Base-by-base conservation (phyloP, 78 protist species). In the Dictyostelium purpureum region DNA sequence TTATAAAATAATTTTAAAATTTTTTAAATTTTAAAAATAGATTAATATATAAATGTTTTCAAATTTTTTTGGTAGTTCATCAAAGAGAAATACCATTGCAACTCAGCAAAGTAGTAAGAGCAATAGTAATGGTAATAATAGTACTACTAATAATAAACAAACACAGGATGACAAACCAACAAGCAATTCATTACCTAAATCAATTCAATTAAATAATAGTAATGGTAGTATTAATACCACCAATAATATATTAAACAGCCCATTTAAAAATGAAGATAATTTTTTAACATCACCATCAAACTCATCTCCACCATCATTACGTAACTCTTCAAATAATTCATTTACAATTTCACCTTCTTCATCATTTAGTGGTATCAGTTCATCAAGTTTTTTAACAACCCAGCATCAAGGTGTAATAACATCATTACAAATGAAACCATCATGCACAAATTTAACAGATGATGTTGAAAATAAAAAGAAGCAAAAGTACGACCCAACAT, bases 381-480 rank as follows among this genome's bases (percentile, higher is more conserved):
- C 1, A 35, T 37, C 74, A 37, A 28, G 6, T 35, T n/a, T n/a
- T n/a, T 35, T 9, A 18, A 2, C 16, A 6, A 10, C 0, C 3
- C 9, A 5, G 21, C 43, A 69, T 40, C 76, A 69, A 69, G 76
- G 76, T 69, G 76, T 63, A 5, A 69, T n/a, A 6, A 69, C 76
- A 69, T 35, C 76, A 40, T 35, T 42, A 35, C 56, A 69, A 40
- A 24, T 69, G 56, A 69, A 69, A 52, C 81, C 81, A 51, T 45
- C 61, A 10, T 47, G 61, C 35, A 43, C 92, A 19, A 85, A 51
- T 73, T 52, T 85, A 43, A 74, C 71, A 0, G 56, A 73, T 45
- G 82, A 70, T 61, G 42, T 85, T 43, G 92, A 85, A 35, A 38
- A 40, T 9, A 85, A 85, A 76, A 85, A 85, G 59, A 9, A 21